Conservation (phyloP, 148 eudicot species). For the Polygonum aviculare region DNA sequence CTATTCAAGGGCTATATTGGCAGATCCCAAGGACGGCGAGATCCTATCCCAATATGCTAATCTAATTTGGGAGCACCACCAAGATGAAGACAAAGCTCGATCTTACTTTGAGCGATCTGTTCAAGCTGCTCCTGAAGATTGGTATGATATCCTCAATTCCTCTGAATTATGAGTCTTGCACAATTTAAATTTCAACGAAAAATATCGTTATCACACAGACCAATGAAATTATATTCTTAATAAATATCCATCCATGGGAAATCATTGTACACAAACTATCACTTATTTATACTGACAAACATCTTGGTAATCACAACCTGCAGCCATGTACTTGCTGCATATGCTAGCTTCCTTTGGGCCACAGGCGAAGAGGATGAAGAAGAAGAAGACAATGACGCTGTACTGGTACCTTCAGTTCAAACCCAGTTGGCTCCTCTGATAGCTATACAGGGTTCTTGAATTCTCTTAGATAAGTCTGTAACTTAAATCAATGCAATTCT, state of each 20-base stretch:
- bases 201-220: not conserved
- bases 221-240: too few relatives aligned
- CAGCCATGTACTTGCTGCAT: conserved; percentile 11
- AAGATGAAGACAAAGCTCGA: conserved; percentile 11
- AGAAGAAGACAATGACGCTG: not conserved
- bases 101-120: conserved; percentile 10
- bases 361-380: conserved; percentile 6
- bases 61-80: conserved; percentile 8
- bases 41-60: conserved; percentile 11
- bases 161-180: not conserved
- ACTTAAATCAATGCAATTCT: not conserved
- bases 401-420: not conserved
- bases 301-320: not conserved
- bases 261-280: not conserved
- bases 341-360: conserved; percentile 6
- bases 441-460: not conserved
- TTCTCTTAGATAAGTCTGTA: not conserved
- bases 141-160: conserved; percentile 2
- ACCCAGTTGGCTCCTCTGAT: not conserved
- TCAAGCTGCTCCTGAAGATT: conserved; percentile 7
- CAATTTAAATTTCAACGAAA: not conserved
- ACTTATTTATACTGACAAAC: not conserved
- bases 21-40: conserved; percentile 4
- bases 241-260: not conserved
- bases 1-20: conserved; percentile 8